Conservation (phyloP, 306 rosid species). For the Trifolium pratense region DNA sequence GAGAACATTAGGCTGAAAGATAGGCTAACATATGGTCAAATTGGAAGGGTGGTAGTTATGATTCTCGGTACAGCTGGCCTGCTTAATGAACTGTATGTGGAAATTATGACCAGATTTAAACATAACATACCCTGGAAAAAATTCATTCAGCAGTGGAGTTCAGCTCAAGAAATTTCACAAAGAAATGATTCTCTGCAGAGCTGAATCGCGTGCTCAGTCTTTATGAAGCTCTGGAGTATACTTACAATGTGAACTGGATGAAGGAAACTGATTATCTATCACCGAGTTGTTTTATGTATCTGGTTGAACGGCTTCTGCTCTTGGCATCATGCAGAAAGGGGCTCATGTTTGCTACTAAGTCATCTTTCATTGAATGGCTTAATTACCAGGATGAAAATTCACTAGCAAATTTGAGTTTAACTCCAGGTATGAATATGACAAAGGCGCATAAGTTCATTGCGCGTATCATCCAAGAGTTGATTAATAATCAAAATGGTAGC, state of each 20-base stretch:
- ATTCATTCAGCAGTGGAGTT: slow-evolving; percentile 42
- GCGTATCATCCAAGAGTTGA: too few relatives aligned
- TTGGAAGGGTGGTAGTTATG: too few relatives aligned
- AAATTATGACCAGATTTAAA: slow-evolving; percentile 36
- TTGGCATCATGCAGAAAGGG: slow-evolving; percentile 44
- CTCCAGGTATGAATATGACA: not conserved
- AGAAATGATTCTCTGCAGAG: too few relatives aligned
- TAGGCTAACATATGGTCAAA: too few relatives aligned
- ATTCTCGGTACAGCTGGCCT: slow-evolving; percentile 43
- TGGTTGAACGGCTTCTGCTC: slow-evolving; percentile 65
- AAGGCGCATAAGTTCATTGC: not conserved
- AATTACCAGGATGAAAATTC: slow-evolving; percentile 44
- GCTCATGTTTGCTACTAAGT: slow-evolving; percentile 53
- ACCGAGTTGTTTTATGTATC: slow-evolving; percentile 69
- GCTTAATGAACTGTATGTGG: not conserved
- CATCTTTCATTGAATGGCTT: slow-evolving; percentile 72
- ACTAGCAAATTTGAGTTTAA: slow-evolving; percentile 2
- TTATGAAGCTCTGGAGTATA: slow-evolving; percentile 45
- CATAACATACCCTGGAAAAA: slow-evolving; percentile 50
- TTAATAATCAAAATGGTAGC: not conserved
- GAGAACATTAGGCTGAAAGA: too few relatives aligned
- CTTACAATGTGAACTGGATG: slow-evolving; percentile 51
- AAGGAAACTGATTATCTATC: slow-evolving; percentile 47
- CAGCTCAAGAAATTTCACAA: not conserved
- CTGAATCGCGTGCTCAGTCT: not conserved